Conservation (phyloP, 2,329 filamentous ascomycete species). For the Sphaerulina vaccinii region DNA sequence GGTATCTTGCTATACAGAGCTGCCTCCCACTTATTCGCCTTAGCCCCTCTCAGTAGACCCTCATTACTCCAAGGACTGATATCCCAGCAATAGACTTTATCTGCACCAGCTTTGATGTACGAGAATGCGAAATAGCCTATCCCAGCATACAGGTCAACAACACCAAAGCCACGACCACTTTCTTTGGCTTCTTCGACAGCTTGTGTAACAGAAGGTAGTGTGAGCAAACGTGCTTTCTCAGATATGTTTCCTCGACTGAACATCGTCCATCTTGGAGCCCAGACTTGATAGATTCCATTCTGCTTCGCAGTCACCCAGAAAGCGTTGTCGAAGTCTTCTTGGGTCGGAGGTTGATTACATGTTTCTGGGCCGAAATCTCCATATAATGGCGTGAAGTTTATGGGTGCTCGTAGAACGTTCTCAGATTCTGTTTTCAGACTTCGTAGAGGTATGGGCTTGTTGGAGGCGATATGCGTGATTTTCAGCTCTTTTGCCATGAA, state of each 20-base stretch:
- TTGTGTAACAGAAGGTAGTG: constrained; percentile 37
- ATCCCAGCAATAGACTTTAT: constrained; percentile 78
- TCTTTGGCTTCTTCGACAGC: constrained; percentile 36
- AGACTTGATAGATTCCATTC: constrained; percentile 73
- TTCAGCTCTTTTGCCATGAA: constrained; percentile 44
- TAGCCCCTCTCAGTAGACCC: constrained; percentile 44
- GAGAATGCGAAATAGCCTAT: constrained; percentile 93
- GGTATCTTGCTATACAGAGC: neutral
- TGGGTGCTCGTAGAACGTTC: constrained; percentile 74
- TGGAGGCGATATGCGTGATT: constrained; percentile 59
- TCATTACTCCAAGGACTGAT: constrained; percentile 63
- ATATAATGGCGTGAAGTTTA: constrained; percentile 65
- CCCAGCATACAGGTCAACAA: constrained; percentile 82
- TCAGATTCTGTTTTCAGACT: neutral
- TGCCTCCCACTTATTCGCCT: constrained; percentile 42
- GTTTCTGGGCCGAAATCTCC: constrained; percentile 69
- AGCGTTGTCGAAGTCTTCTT: constrained; percentile 60
- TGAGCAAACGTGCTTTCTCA: constrained; percentile 77
- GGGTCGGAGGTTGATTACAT: constrained; percentile 28
- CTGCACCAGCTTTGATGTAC: constrained; percentile 69
- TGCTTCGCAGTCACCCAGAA: constrained; percentile 80
- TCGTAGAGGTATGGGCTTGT: constrained; percentile 53
- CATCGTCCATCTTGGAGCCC: constrained; percentile 91
- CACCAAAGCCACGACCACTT: constrained; percentile 32
- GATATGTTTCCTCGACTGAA: constrained; percentile 88